Evolutionary conservation across 2,329 filamentous ascomycete genomes (phyloP).

Genomic region (Metarhizium guizhouense): DNA sequence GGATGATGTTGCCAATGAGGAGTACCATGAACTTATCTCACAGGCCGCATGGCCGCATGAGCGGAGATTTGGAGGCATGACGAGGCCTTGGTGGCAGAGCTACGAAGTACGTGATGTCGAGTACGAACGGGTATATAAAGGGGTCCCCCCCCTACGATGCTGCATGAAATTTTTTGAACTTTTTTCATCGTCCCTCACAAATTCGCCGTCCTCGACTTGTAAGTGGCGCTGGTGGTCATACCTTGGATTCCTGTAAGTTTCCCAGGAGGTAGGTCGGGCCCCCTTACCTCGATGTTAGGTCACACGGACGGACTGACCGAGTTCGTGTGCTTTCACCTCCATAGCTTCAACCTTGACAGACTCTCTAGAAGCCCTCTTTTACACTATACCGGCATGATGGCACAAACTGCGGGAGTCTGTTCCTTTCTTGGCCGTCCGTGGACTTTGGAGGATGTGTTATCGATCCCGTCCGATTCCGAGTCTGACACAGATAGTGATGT

Average conservation of each 20-base stretch:
- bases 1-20: background rate
- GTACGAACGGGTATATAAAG: background rate
- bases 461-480: too few species aligned
- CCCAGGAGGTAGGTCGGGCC: background rate
- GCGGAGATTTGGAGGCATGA: background rate
- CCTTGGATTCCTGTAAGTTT: background rate
- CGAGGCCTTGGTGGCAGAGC: background rate
- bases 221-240: background rate
- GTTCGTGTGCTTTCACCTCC: background rate
- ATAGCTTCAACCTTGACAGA: too few species aligned
- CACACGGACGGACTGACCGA: background rate
- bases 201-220: background rate
- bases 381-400: background rate
- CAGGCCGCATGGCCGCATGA: background rate
- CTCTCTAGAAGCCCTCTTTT: background rate
- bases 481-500: too few species aligned
- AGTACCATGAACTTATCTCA: background rate
- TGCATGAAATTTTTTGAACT: background rate
- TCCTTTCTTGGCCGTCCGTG: background rate
- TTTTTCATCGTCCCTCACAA: background rate
- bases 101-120: background rate
- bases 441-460: too few species aligned
- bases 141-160: background rate
- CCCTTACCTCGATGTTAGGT: background rate
- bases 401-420: background rate